These are phyloP conservation scores for Fraxinus pennsylvanica DNA, from an alignment of 257 asterid genomes.

Conservation along the genomic window DNA sequence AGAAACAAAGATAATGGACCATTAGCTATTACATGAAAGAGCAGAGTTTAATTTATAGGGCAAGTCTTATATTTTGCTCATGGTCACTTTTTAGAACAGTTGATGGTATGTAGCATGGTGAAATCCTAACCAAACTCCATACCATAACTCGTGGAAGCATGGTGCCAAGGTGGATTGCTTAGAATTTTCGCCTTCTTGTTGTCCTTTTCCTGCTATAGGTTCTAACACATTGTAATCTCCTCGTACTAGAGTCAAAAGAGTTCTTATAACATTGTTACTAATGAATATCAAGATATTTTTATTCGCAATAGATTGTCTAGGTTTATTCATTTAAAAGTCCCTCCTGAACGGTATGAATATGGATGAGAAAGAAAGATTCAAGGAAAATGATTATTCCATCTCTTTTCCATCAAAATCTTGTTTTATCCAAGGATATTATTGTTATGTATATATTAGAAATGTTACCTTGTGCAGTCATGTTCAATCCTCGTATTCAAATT, in stretches of 20 bases:
- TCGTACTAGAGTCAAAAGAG: constrained; percentile 41
- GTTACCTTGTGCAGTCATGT: not conserved
- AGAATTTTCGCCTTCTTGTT: constrained; percentile 10
- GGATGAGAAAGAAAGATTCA: no score
- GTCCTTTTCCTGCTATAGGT: constrained; percentile 18
- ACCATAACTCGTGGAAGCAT: constrained; percentile 29
- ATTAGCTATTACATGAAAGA: constrained; percentile 11
- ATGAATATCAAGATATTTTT: constrained; percentile 8
- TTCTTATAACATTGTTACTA: constrained; percentile 17
- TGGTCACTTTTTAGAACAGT: constrained; percentile 19
- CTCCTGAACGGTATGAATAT: no score
- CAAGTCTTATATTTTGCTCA: constrained; percentile 2
- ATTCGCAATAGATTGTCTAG: constrained; percentile 5
- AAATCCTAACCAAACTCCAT: constrained; percentile 32
- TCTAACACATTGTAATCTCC: constrained; percentile 41
- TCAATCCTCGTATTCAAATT: no score
- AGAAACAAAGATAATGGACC: constrained; percentile 6
- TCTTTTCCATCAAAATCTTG: not conserved
- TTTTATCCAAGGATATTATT: not conserved
- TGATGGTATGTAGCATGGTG: constrained; percentile 40
- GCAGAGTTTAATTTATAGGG: constrained; percentile 18
- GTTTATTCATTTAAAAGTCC: no score
- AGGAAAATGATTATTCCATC: no score
- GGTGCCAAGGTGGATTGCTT: constrained; percentile 26
- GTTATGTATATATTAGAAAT: not conserved